These are phyloP conservation scores for Entophlyctis helioformis DNA, from an alignment of 192 early-diverging fungal species.

Conservation along the genomic window DNA sequence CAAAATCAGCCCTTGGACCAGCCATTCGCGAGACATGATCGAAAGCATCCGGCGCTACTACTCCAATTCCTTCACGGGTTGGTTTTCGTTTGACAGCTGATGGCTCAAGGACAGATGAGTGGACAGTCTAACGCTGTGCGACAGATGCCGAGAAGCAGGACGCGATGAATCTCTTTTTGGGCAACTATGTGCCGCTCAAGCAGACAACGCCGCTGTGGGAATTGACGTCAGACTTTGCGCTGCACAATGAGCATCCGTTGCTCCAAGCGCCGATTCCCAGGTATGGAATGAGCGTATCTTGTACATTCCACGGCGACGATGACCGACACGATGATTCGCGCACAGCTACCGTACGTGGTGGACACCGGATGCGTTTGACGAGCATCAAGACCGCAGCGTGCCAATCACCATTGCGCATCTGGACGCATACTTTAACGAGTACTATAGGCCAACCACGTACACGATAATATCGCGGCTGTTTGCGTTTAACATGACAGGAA, in stretches of 20 bases:
- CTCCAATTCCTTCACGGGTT: slow-evolving; percentile 84
- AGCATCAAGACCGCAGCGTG: slow-evolving; percentile 9
- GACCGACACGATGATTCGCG: not conserved
- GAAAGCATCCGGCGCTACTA: slow-evolving; percentile 87
- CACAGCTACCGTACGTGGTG: slow-evolving; percentile 58
- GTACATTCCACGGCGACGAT: too few relatives aligned
- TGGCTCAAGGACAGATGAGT: not conserved
- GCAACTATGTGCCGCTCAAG: slow-evolving; percentile 36
- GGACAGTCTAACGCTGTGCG: not conserved
- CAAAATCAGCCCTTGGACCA: slow-evolving; percentile 87
- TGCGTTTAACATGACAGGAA: slow-evolving; percentile 79
- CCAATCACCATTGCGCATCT: not conserved
- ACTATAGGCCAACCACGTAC: slow-evolving; percentile 68
- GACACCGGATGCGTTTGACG: slow-evolving; percentile 27
- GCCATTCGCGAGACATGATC: slow-evolving; percentile 91
- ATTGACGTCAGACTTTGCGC: slow-evolving; percentile 57
- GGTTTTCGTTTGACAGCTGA: not conserved
- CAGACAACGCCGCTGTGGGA: slow-evolving; percentile 69
- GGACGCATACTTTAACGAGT: slow-evolving; percentile 72
- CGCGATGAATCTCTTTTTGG: slow-evolving; percentile 82
- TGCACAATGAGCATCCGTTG: slow-evolving; percentile 59
- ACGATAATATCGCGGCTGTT: slow-evolving; percentile 71
- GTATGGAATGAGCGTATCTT: too few relatives aligned
- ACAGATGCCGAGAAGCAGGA: slow-evolving; percentile 93
- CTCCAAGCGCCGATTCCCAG: not conserved